phyloP scores from a whole-genome alignment of 2,329 filamentous ascomycete species.

The Fusarium praegraminearum region DNA sequence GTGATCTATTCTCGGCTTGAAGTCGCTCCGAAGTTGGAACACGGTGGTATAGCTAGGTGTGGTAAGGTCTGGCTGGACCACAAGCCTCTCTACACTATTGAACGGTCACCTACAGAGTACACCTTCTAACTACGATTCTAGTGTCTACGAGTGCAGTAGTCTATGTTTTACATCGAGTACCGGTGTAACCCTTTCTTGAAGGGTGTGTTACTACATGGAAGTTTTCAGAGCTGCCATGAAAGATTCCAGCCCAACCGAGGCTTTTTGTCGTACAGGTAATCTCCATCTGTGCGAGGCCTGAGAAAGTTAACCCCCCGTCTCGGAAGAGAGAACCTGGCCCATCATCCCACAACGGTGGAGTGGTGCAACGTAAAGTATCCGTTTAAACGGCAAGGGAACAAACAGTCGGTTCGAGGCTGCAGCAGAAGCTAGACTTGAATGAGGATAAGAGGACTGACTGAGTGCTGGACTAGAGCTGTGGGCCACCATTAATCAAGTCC shows the following conservation, averaged over 20 bases:
- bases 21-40: constrained; percentile 15
- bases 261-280: neutral
- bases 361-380: constrained; percentile 12
- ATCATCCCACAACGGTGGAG: constrained; percentile 40
- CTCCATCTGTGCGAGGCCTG: neutral
- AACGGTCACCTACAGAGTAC: constrained; percentile 1
- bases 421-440: constrained; percentile 19
- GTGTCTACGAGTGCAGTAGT: neutral
- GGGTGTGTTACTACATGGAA: constrained; percentile 27
- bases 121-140: neutral
- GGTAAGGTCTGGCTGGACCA: constrained; percentile 13
- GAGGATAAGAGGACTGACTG: constrained; percentile 4
- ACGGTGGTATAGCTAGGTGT: neutral
- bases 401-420: constrained; percentile 21
- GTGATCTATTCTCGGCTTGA: constrained; percentile 16
- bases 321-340: constrained; percentile 13
- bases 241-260: constrained; percentile 27
- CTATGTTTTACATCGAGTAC: neutral
- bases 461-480: neutral
- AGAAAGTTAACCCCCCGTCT: neutral
- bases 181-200: neutral
- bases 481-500: constrained; percentile 3
- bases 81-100: constrained; percentile 24
- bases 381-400: constrained; percentile 18
- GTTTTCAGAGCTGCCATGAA: constrained; percentile 2